phyloP scores from a whole-genome alignment of 257 asterid species.

The Nicotiana benthamiana region DNA sequence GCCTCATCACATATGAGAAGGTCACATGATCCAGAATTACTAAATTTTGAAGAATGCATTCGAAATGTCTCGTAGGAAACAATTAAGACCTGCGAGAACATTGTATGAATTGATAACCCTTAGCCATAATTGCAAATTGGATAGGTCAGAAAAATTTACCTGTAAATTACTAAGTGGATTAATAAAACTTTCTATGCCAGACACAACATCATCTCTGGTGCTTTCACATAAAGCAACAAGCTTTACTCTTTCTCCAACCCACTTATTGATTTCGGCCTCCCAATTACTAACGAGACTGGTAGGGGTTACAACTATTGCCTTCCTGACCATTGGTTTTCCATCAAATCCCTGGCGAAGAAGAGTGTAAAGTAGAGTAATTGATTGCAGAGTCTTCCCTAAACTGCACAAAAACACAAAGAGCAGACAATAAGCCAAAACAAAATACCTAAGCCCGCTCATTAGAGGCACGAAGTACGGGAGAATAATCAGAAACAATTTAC shows the following conservation, averaged over 20 bases:
- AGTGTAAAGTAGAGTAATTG: conserved; percentile 83
- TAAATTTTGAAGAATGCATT: conserved; percentile 79
- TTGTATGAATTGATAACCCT: conserved; percentile 8
- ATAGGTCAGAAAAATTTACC: conserved; percentile 31
- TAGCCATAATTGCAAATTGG: background rate
- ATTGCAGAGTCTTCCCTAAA: conserved; percentile 93
- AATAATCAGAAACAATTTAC: conserved; percentile 33
- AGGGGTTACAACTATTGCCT: conserved; percentile 90
- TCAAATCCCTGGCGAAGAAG: conserved; percentile 90
- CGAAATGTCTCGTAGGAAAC: conserved; percentile 97
- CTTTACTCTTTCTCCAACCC: conserved; percentile 93
- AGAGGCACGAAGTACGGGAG: background rate
- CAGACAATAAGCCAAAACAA: conserved; percentile 1
- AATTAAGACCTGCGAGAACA: conserved; percentile 60
- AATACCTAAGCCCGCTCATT: background rate
- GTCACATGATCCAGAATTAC: conserved; percentile 75
- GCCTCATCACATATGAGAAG: conserved; percentile 98
- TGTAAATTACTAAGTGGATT: conserved; percentile 44
- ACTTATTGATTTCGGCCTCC: conserved; percentile 95
- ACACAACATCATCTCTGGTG: conserved; percentile 77
- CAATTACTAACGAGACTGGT: conserved; percentile 96
- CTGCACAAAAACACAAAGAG: conserved; percentile 35
- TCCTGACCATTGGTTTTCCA: conserved; percentile 81
- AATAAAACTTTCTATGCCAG: conserved; percentile 65
- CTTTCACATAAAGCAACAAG: conserved; percentile 96